Conservation (phyloP, 2,329 filamentous ascomycete genomes). For the Ophiocordyceps camponoti-leonardi region DNA sequence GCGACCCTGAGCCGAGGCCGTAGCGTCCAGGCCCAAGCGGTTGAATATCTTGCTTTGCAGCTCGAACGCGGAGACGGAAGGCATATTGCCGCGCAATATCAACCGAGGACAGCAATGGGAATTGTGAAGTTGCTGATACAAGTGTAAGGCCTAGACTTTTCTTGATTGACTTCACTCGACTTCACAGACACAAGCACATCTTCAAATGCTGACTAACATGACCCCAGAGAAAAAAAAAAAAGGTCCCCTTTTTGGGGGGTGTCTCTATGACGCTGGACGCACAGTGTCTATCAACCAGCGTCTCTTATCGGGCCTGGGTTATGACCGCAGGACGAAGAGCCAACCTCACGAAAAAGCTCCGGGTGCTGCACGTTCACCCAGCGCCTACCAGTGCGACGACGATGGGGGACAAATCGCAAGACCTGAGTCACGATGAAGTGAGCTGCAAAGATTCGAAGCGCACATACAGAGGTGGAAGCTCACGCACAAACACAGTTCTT, state of each 20-base stretch:
- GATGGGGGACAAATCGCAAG: conserved; percentile 12
- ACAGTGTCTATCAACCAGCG: background rate
- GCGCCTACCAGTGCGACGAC: background rate
- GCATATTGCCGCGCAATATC: background rate
- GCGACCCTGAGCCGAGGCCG: background rate
- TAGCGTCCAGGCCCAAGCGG: background rate
- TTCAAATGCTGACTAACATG: too few relatives aligned
- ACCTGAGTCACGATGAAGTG: conserved; percentile 24
- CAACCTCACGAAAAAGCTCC: background rate
- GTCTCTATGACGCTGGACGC: too few relatives aligned
- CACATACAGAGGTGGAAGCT: background rate
- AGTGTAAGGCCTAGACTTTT: background rate
- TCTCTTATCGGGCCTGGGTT: background rate
- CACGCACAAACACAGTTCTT: conserved; percentile 46
- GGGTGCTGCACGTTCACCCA: background rate
- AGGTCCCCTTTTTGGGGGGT: too few relatives aligned
- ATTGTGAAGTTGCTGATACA: background rate
- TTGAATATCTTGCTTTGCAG: background rate
- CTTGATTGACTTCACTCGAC: too few relatives aligned
- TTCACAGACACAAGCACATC: too few relatives aligned
- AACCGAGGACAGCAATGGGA: background rate
- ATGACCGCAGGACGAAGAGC: background rate
- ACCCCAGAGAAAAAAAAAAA: too few relatives aligned
- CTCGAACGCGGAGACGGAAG: background rate
- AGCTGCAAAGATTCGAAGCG: background rate